Conservation (phyloP, 108 stramenopile species). For the Poteriospumella lacustris region DNA sequence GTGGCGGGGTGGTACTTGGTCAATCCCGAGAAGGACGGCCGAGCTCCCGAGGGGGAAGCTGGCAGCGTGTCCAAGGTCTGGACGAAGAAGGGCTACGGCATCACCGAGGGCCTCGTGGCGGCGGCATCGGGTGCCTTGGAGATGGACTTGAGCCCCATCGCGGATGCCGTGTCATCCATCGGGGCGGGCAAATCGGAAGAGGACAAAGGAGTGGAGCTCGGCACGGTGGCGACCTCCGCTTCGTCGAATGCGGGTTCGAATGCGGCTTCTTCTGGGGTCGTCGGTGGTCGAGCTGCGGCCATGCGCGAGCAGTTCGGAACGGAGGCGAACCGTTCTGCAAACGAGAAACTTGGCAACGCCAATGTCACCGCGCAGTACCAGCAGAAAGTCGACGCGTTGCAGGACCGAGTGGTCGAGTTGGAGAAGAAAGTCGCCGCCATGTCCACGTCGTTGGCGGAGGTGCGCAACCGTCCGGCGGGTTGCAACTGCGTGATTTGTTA, state of each 20-base stretch:
- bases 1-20: slow-evolving; percentile 12
- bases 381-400: neutral
- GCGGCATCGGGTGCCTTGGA: neutral
- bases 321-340: neutral
- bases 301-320: neutral
- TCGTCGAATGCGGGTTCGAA: neutral
- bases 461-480: no score
- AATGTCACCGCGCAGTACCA: neutral
- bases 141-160: no score
- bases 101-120: neutral
- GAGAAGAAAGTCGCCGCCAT: neutral
- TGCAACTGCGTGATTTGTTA: no score
- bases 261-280: neutral
- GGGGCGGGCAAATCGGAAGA: neutral
- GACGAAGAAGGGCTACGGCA: slow-evolving; percentile 19
- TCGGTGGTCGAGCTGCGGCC: neutral
- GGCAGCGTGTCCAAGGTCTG: slow-evolving; percentile 20
- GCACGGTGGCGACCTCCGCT: neutral
- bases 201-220: neutral
- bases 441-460: no score
- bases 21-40: slow-evolving; percentile 15
- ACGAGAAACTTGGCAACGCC: neutral
- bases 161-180: neutral
- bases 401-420: neutral
- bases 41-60: neutral